A percentile compares a stretch with the other conserved stretches of the same genome.
phyloP scores from a whole-genome alignment of 1,139 yeast species.

The Candida frijolesensis region DNA sequence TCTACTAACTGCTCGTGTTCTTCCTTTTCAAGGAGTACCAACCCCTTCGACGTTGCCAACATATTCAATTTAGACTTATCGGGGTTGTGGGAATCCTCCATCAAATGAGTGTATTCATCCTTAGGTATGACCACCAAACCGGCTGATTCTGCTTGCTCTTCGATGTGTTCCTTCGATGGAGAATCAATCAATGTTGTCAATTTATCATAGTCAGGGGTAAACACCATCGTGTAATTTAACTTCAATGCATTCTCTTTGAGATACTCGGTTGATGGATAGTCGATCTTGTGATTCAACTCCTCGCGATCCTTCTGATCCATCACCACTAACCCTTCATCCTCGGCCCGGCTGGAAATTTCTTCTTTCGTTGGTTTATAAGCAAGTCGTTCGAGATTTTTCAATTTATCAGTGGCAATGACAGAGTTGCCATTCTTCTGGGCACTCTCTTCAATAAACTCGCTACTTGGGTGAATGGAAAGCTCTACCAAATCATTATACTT shows the following conservation, averaged over 20 bases:
- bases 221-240: conserved; percentile 22
- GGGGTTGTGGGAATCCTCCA: conserved; percentile 29
- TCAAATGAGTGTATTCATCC: conserved; percentile 22
- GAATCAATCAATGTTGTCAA: conserved; percentile 28
- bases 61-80: conserved; percentile 19
- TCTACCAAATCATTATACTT: conserved; percentile 19
- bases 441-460: conserved; percentile 27
- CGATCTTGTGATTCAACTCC: conserved; percentile 17
- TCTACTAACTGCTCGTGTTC: conserved; percentile 20
- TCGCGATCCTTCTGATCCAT: conserved; percentile 13
- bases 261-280: conserved; percentile 22
- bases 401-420: conserved; percentile 22
- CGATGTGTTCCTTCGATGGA: conserved; percentile 39
- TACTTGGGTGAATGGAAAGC: conserved; percentile 23
- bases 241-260: conserved; percentile 23
- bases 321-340: conserved; percentile 18
- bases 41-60: conserved; percentile 18
- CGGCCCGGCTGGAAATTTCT: conserved; percentile 22
- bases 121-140: conserved; percentile 36
- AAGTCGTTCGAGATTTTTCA: conserved; percentile 19
- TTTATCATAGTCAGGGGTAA: conserved; percentile 25
- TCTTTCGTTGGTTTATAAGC: conserved; percentile 22
- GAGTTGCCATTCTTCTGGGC: conserved; percentile 20
- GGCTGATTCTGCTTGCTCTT: conserved; percentile 32
- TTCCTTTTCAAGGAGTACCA: conserved; percentile 18